Evolutionary conservation across 2,329 filamentous ascomycete genomes (phyloP), one percentile per base, ranked within the genome.

Genomic region (Ophiostoma ips): DNA sequence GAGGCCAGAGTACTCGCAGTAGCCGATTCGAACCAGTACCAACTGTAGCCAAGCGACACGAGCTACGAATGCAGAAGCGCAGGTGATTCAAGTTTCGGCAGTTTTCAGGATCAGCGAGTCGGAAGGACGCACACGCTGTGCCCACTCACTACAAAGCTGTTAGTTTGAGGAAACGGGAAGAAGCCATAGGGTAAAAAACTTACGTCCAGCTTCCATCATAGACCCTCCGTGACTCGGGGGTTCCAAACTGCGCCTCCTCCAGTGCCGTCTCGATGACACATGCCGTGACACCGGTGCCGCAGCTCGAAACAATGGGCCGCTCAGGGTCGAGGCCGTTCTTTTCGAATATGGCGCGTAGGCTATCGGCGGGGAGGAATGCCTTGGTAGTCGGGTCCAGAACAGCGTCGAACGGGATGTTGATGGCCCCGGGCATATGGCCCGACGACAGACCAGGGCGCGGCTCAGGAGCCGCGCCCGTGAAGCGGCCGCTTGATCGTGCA

Each of bases 191-290:
- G 21, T 31, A n/a, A 12, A 9, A 36, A 3, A 83, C 85, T 80
- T 72, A 94, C 76, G 92, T 96, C 92, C 92, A 98, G 66, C 89
- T 95, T 45, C 92, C 92, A 64, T 98, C 92, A 61, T 98, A 98
- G 19, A 98, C 73, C 61, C 76, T 81, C 57, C 86, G 77, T 50
- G 77, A 76, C 53, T 81, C 75, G 0, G 76, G 66, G 4, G 77
- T 70, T 2, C 84, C 85, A 61, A 80, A 89, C 1, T 81, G 82
- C 19, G 89, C 87, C 64, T 87, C 81, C 30, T 78, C 79, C 49
- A 98, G 68, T 2, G 88, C 92, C 35, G 88, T 83, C 62, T 98
- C 92, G 38, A 98, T 79, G 40, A 95, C 78, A 16, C 86, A 87
- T 8, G 92, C 92, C 11, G 89, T 96, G 48, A 98, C 90, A 33